Percentiles rank a stretch among this genome's conserved stretches.
These are phyloP conservation scores for Globisporangium ultimum DNA, from an alignment of 352 stramenopile genomes.

Conservation along the genomic window DNA sequence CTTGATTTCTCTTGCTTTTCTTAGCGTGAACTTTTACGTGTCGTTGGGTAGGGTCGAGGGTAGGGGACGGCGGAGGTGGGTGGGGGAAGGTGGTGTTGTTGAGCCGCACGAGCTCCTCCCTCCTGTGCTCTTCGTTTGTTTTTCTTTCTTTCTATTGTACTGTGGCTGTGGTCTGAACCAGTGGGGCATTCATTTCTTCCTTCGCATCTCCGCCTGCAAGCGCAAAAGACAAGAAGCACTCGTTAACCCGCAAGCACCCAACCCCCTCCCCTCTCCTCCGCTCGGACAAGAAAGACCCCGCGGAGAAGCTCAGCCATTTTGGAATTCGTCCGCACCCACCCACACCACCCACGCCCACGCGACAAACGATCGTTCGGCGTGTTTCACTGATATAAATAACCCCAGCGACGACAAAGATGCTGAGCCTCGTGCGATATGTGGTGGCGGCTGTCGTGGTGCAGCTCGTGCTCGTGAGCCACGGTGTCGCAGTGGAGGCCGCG, in stretches of 20 bases:
- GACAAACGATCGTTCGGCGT: neutral
- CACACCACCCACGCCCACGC: neutral
- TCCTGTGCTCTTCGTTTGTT: too few species aligned
- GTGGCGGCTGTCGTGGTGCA: slow-evolving; percentile 16
- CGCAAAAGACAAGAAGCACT: too few species aligned
- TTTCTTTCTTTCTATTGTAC: too few species aligned
- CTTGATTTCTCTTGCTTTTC: slow-evolving; percentile 1
- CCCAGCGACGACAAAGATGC: slow-evolving; percentile 9
- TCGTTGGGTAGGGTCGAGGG: neutral
- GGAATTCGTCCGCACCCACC: neutral
- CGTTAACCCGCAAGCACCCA: neutral
- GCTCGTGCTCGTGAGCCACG: slow-evolving; percentile 4
- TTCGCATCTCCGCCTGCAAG: too few species aligned
- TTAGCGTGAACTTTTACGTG: neutral
- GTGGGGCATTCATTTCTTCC: too few species aligned
- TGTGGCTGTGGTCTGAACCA: too few species aligned
- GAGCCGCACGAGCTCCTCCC: neutral
- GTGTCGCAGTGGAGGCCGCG: slow-evolving; percentile 3
- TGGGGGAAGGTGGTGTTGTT: slow-evolving; percentile 6
- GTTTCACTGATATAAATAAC: slow-evolving; percentile 9
- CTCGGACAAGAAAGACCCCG: neutral
- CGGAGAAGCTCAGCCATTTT: neutral
- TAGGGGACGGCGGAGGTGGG: neutral
- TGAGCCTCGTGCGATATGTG: slow-evolving; percentile 18
- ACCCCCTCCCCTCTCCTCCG: too few species aligned